phyloP scores from a whole-genome alignment of 1,284 basidiomycete species.

The Ceratobasidium papillatum region DNA sequence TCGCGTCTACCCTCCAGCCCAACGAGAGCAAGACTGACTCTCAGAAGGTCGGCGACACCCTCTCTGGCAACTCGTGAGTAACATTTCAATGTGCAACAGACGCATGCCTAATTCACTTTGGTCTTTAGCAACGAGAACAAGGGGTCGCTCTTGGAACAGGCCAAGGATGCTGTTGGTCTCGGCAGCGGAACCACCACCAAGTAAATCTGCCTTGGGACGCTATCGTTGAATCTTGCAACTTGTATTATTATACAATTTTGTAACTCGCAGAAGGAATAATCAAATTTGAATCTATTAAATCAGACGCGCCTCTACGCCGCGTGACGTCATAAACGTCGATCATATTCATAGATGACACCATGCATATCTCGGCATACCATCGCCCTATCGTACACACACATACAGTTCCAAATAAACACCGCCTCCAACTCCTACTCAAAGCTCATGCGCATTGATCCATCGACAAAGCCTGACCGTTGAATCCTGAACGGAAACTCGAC shows the following conservation, averaged over 20 bases:
- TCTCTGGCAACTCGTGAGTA: conserved; percentile 56
- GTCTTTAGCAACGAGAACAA: conserved; percentile 46
- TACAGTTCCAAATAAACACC: neutral
- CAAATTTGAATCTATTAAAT: conserved; percentile 5
- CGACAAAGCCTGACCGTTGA: conserved; percentile 8
- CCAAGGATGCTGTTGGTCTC: conserved; percentile 62
- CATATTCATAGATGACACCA: neutral
- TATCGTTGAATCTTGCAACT: neutral
- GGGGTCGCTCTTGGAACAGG: conserved; percentile 59
- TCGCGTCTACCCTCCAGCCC: conserved; percentile 53
- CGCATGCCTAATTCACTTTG: neutral
- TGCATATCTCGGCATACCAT: neutral
- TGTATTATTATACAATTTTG: conserved; percentile 35
- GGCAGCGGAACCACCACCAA: conserved; percentile 48
- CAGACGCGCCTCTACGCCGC: conserved; percentile 4
- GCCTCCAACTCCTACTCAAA: neutral
- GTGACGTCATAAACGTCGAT: neutral
- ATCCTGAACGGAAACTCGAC: conserved; percentile 6
- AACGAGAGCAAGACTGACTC: conserved; percentile 51
- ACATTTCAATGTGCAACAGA: neutral
- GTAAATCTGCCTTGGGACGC: neutral
- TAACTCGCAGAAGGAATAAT: conserved; percentile 2
- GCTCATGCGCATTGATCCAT: conserved; percentile 38
- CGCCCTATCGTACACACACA: neutral
- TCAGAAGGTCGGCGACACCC: conserved; percentile 60